Percentiles rank a stretch among this genome's conserved stretches.
These are phyloP conservation scores for Citrus sp. DNA, from an alignment of 345 rosid genomes.

Conservation along the genomic window DNA sequence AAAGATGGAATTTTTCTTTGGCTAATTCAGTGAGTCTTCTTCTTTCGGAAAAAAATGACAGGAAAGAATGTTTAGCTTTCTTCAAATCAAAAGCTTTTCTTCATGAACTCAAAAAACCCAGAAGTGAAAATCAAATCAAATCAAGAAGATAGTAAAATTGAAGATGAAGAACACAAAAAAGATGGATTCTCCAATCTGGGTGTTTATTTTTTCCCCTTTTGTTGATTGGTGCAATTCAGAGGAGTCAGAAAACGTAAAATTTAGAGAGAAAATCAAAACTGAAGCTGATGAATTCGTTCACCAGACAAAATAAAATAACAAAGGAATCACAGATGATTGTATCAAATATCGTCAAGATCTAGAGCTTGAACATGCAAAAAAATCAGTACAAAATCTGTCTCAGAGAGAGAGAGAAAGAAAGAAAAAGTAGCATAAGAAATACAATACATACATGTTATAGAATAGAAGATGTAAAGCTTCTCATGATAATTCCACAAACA, in stretches of 20 bases:
- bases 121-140: background rate
- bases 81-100: background rate
- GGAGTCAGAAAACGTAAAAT: background rate
- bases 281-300: background rate
- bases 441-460: constrained; percentile 7
- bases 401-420: background rate
- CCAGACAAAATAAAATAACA: background rate
- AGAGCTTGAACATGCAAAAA: background rate
- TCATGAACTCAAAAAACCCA: background rate
- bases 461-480: background rate
- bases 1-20: background rate
- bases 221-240: background rate
- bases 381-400: background rate
- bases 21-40: background rate
- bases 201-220: background rate
- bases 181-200: background rate
- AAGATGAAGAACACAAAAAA: background rate
- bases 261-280: background rate
- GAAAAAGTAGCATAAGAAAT: background rate
- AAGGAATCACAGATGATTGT: background rate
- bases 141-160: background rate
- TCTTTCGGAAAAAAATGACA: background rate
- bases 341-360: constrained; percentile 17
- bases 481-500: background rate
- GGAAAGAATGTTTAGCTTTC: background rate